Evolutionary conservation across 495 filamentous ascomycete genomes (phyloP), one percentile per base, ranked within the genome.

Genomic region (Xylaria scruposa): DNA sequence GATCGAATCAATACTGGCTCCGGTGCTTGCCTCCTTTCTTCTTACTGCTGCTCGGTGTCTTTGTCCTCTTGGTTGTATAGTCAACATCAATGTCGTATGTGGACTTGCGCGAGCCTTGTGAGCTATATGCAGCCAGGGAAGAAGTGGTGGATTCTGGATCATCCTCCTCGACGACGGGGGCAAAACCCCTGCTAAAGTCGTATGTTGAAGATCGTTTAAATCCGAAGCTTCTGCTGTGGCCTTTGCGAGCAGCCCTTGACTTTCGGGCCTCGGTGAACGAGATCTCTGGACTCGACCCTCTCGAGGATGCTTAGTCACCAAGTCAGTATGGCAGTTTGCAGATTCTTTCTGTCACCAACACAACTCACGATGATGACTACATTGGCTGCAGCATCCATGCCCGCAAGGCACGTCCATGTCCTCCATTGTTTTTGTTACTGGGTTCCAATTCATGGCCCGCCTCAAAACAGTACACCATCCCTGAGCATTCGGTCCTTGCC

Each of bases 321-420:
- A 51, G 33, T 64, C 9, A 70, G 59, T 46, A 79, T 21, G 46
- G 46, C n/a, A 12, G 38, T 46, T 70, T 21, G 8, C 29, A 40
- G 3, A 29, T 31, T 36, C 21, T 42, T 24, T 21, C 21, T 26
- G 36, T 29, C 12, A 13, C 47, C 46, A 46, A 15, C 29, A 26
- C 49, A 42, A 71, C 70, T 71, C 12, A 71, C 70, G 40, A 71
- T 71, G 42, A 54, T 76, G 79, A 70, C 70, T 79, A 67, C 83
- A 85, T 63, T 77, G 78, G 58, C 74, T 78, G 71, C 83, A 85
- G 70, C 82, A 83, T 47, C 78, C 79, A 65, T 85, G 83, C 38
- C 81, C 83, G 64, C 83, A 85, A 13, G 76, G 79, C 33, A 76
- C 71, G 56, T 82, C 78, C 68, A 80, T 76, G 24, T 76, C 77